phyloP scores from a whole-genome alignment of 305 asterid species.

The Coffea humblotiana region DNA sequence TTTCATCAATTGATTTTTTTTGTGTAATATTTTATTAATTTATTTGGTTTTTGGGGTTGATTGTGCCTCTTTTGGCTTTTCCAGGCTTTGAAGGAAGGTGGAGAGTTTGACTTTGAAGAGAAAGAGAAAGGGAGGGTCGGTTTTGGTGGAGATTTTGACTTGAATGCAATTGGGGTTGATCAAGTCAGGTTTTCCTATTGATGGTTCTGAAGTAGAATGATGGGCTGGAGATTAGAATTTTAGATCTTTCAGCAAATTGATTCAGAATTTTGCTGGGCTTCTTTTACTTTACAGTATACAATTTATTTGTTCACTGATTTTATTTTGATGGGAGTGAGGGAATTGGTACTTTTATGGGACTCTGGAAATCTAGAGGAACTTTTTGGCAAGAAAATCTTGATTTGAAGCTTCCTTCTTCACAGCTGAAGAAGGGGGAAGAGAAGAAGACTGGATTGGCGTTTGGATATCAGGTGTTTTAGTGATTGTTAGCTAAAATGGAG shows the following conservation, averaged over 20 bases:
- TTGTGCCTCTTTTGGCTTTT: conserved; percentile 21
- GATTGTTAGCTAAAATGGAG: conserved; percentile 48
- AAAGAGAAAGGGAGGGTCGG: conserved; percentile 23
- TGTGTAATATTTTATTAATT: conserved; percentile 7
- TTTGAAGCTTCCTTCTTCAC: conserved; percentile 20
- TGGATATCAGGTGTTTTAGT: conserved; percentile 30
- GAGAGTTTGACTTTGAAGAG: conserved; percentile 59
- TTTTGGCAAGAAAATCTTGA: conserved; percentile 13
- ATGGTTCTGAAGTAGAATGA: conserved; percentile 1
- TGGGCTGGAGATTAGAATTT: conserved; percentile 12
- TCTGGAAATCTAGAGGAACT: conserved; percentile 3
- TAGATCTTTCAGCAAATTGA: conserved; percentile 14
- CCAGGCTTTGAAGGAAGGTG: conserved; percentile 58
- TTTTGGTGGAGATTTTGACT: conserved; percentile 33
- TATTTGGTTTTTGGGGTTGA: conserved; percentile 4
- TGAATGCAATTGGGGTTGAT: conserved; percentile 13
- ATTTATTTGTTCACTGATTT: conserved; percentile 37
- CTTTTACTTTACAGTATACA: conserved; percentile 15
- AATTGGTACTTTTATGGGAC: conserved; percentile 19
- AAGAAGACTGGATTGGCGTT: conserved; percentile 28
- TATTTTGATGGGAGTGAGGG: conserved; percentile 39
- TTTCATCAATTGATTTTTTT: conserved; percentile 22
- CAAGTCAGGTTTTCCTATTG: conserved; percentile 11
- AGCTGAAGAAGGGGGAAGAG: conserved; percentile 21
- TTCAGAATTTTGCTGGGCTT: conserved; percentile 16